Evolutionary conservation across 108 stramenopile species (phyloP).

Genomic region (Cyclotella cryptica): DNA sequence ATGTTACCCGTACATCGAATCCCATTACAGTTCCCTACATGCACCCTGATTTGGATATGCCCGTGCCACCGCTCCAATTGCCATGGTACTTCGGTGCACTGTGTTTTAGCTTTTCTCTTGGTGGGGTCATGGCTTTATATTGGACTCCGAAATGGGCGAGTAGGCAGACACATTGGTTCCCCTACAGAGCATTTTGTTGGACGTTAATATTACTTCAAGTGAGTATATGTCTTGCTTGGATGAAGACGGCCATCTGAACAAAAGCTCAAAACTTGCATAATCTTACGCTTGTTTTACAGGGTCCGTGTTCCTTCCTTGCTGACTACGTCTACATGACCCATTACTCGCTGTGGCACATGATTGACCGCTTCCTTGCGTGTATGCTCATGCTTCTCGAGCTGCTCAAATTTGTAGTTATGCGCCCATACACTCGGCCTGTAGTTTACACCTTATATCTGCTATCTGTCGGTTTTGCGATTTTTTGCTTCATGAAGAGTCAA

Average conservation of each 20-base stretch:
- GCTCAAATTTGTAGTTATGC: conserved; percentile 38
- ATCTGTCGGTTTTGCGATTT: conserved; percentile 20
- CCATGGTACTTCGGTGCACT: conserved; percentile 55
- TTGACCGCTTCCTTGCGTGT: conserved; percentile 50
- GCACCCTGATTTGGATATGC: conserved; percentile 43
- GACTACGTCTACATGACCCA: conserved; percentile 57
- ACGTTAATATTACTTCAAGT: conserved; percentile 47
- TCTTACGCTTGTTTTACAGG: conserved; percentile 13
- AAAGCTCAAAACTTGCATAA: background rate
- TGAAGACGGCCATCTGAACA: background rate
- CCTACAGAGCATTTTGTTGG: conserved; percentile 52
- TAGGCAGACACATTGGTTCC: conserved; percentile 49
- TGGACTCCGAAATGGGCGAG: conserved; percentile 37
- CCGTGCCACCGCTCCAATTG: conserved; percentile 52
- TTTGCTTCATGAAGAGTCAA: conserved; percentile 49
- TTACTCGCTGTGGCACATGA: conserved; percentile 38
- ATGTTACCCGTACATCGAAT: too few relatives aligned
- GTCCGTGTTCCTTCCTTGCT: conserved; percentile 54
- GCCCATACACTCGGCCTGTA: conserved; percentile 44
- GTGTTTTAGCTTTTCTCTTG: conserved; percentile 55
- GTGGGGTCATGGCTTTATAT: conserved; percentile 39
- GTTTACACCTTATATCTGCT: conserved; percentile 33
- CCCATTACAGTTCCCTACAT: conserved; percentile 50
- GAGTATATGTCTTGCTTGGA: background rate
- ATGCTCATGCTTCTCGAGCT: conserved; percentile 40